Conservation (phyloP, 495 filamentous ascomycete genomes). For the Penicillium fimorum region DNA sequence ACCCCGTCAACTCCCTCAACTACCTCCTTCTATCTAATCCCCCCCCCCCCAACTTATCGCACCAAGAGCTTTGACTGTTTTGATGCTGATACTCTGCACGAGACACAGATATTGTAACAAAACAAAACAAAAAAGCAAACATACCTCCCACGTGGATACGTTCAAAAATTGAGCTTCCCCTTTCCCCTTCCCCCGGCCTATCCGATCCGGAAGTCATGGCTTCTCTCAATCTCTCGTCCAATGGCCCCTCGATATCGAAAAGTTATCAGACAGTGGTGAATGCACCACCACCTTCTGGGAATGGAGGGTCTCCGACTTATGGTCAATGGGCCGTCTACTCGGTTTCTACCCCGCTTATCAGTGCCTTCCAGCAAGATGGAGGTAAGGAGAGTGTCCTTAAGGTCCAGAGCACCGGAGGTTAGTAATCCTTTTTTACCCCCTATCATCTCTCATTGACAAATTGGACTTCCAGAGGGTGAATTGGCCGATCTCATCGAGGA, state of each 20-base stretch:
- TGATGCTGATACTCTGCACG: not conserved
- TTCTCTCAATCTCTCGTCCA: conserved; percentile 83
- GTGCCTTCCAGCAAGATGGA: conserved; percentile 81
- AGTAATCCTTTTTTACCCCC: conserved; percentile 23
- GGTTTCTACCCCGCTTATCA: conserved; percentile 84
- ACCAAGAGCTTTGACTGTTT: not conserved
- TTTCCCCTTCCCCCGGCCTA: not conserved
- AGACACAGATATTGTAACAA: conserved; percentile 2
- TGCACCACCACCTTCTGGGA: conserved; percentile 60
- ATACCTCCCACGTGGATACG: not conserved
- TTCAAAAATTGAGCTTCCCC: not conserved
- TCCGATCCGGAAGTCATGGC: conserved; percentile 60
- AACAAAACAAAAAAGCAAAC: conserved; percentile 1
- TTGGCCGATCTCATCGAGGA: conserved; percentile 93
- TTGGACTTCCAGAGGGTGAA: conserved; percentile 72
- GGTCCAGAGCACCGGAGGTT: conserved; percentile 87
- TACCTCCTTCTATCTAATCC: not conserved
- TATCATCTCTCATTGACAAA: not conserved
- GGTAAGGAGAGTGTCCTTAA: conserved; percentile 93
- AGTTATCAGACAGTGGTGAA: conserved; percentile 90
- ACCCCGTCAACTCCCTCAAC: not conserved
- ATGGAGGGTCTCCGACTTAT: conserved; percentile 62
- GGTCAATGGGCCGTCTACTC: conserved; percentile 89
- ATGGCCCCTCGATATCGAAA: conserved; percentile 86
- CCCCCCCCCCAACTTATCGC: not conserved